Conservation (phyloP, 164 flowering plant species). For the Saururus chinensis region DNA sequence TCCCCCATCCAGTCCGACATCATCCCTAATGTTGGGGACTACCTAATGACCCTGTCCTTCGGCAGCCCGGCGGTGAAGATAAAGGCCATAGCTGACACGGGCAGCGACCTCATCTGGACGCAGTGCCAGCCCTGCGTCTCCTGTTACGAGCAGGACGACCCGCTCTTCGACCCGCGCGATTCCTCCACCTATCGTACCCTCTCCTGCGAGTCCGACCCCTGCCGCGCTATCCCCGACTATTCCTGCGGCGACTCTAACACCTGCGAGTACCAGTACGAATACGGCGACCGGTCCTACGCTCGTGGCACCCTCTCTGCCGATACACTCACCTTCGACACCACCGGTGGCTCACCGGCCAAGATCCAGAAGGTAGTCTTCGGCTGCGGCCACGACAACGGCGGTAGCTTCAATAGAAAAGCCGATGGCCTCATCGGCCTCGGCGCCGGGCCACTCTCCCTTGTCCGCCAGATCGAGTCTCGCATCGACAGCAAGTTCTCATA, state of each 20-base stretch:
- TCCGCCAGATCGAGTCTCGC: conserved; percentile 22
- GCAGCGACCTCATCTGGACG: conserved; percentile 86
- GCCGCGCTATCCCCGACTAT: conserved; percentile 8
- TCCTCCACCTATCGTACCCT: conserved; percentile 29
- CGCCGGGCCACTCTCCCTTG: conserved; percentile 29
- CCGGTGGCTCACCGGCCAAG: neutral
- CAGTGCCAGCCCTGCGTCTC: conserved; percentile 66
- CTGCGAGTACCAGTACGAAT: conserved; percentile 22
- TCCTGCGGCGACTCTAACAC: conserved; percentile 16
- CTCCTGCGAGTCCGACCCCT: conserved; percentile 21
- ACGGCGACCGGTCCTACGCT: conserved; percentile 13
- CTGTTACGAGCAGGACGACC: conserved; percentile 48
- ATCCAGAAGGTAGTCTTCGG: conserved; percentile 25
- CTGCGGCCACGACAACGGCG: conserved; percentile 37
- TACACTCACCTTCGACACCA: conserved; percentile 24
- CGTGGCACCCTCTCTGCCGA: conserved; percentile 31
- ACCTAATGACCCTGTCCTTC: conserved; percentile 40
- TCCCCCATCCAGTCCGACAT: conserved; percentile 1
- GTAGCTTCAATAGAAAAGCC: conserved; percentile 15
- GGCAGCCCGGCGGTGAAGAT: conserved; percentile 56
- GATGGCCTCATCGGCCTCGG: conserved; percentile 58
- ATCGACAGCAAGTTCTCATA: conserved; percentile 40
- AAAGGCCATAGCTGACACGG: conserved; percentile 66
- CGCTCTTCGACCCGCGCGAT: conserved; percentile 32
- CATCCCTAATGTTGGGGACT: conserved; percentile 34